Conservation (phyloP, 1,284 basidiomycete genomes). For the Laetiporus sulphureus region DNA sequence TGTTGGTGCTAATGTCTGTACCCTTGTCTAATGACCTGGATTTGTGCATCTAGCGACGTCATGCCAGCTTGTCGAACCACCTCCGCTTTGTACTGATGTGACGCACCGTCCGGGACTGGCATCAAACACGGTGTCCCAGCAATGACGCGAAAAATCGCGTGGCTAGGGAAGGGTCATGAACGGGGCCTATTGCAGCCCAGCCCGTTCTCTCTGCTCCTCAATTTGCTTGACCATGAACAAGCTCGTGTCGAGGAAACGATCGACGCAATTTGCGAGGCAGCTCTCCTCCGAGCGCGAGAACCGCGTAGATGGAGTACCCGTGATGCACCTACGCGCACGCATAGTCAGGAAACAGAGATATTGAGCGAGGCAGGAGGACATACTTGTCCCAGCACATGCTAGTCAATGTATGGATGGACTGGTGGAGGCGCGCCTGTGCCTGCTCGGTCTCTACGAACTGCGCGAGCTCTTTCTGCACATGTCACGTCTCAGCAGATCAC, state of each 20-base stretch:
- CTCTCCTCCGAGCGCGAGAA: constrained; percentile 82
- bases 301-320: constrained; percentile 73
- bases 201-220: constrained; percentile 48
- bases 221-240: constrained; percentile 82
- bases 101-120: too few species aligned
- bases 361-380: constrained; percentile 11
- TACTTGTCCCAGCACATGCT: constrained; percentile 27
- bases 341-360: constrained; percentile 5
- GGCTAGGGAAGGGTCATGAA: too few species aligned
- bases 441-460: constrained; percentile 86
- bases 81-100: too few species aligned
- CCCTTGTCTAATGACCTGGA: too few species aligned
- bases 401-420: constrained; percentile 64
- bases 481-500: not conserved
- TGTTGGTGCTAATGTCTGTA: not conserved
- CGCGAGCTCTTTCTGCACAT: constrained; percentile 73
- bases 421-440: constrained; percentile 75
- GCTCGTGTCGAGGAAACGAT: constrained; percentile 91
- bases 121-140: too few species aligned
- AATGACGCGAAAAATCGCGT: too few species aligned
- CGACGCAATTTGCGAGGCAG: constrained; percentile 90
- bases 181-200: constrained; percentile 17
- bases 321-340: constrained; percentile 63
- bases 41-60: too few species aligned
- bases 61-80: too few species aligned